These are phyloP conservation scores for Candida multigemmis DNA, from an alignment of 805 yeast genomes.

Conservation along the genomic window DNA sequence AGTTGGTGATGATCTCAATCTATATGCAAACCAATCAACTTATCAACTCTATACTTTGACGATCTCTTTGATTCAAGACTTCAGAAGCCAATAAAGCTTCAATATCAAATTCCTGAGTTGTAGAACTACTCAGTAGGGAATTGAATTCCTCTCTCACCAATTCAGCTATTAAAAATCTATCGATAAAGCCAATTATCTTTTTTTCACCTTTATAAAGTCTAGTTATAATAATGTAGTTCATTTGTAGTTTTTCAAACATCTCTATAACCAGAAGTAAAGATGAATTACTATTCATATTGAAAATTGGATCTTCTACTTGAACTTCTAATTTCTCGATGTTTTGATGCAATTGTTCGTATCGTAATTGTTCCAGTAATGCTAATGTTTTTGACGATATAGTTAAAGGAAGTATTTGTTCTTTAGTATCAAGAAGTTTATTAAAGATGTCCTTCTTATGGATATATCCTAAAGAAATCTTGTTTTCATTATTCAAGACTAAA, in stretches of 20 bases:
- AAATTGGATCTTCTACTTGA: conserved; percentile 11
- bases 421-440: conserved; percentile 3
- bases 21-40: conserved; percentile 8
- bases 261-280: conserved; percentile 25
- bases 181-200: conserved; percentile 26
- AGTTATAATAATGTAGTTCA: conserved; percentile 24
- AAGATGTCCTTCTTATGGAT: conserved; percentile 18
- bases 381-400: too few species aligned
- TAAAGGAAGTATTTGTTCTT: too few species aligned
- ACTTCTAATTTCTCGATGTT: conserved; percentile 7
- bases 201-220: conserved; percentile 6
- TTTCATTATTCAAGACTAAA: conserved; percentile 12
- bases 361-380: conserved; percentile 16
- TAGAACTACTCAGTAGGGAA: conserved; percentile 1
- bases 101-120: conserved; percentile 14
- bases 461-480: conserved; percentile 25
- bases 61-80: conserved; percentile 7
- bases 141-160: conserved; percentile 18
- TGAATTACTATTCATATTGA: conserved; percentile 18
- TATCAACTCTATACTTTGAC: conserved; percentile 21
- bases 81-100: conserved; percentile 5
- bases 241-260: conserved; percentile 26
- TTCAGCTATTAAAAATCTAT: conserved; percentile 23
- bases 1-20: neutral
- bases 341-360: conserved; percentile 10